These are phyloP conservation scores for Vitis labrusca DNA, from an alignment of 164 flowering plant genomes.

Conservation along the genomic window DNA sequence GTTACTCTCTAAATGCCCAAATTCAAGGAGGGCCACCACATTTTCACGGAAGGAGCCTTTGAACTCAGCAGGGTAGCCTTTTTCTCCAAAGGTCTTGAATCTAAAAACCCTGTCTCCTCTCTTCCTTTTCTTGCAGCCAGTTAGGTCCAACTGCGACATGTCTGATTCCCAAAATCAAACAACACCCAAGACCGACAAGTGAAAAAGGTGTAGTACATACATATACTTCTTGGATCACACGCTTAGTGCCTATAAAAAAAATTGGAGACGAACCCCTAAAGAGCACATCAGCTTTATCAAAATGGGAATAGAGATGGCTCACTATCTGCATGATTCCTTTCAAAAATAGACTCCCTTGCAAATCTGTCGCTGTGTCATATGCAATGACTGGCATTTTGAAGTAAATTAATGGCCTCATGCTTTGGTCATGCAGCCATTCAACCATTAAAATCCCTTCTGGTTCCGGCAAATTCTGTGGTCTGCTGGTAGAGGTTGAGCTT, in stretches of 20 bases:
- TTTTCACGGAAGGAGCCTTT: conserved; percentile 62
- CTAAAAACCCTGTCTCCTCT: conserved; percentile 61
- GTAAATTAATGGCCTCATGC: conserved; percentile 39
- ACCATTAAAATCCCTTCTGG: conserved; percentile 2
- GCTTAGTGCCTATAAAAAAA: conserved; percentile 55
- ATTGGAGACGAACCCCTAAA: conserved; percentile 29
- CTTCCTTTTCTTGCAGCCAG: conserved; percentile 69
- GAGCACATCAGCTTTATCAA: conserved; percentile 10
- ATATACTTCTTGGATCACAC: conserved; percentile 44
- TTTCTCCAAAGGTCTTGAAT: conserved; percentile 72
- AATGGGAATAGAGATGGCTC: conserved; percentile 2
- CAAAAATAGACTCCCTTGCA: conserved; percentile 28
- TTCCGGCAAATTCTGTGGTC: conserved; percentile 40
- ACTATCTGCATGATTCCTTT: conserved; percentile 40
- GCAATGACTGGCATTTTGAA: conserved; percentile 8
- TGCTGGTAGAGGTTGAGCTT: conserved; percentile 12
- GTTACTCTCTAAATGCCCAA: conserved; percentile 48
- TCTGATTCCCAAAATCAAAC: not conserved
- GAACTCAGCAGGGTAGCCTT: conserved; percentile 66
- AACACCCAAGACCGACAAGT: not conserved
- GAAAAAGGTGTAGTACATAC: conserved; percentile 3
- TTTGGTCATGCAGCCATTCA: conserved; percentile 10
- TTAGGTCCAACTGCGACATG: conserved; percentile 41
- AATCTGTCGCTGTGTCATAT: conserved; percentile 32
- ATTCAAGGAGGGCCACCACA: conserved; percentile 60